Conservation (phyloP, 2,329 filamentous ascomycete species). For the Nannizziopsis arthrosporioides region DNA sequence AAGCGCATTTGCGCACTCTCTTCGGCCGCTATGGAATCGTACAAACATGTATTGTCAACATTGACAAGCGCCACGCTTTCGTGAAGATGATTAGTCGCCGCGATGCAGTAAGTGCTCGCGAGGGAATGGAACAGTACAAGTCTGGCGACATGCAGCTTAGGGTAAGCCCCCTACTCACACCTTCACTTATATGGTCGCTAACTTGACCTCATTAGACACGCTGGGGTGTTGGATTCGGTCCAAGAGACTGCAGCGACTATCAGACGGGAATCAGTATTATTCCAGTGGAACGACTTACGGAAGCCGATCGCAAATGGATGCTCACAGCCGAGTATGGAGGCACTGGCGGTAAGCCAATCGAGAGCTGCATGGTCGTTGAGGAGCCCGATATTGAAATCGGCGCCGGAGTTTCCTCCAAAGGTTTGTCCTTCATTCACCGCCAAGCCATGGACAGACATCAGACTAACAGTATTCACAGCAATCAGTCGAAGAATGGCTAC, state of each 20-base stretch:
- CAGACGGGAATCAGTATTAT: slow-evolving; percentile 83
- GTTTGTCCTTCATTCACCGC: slow-evolving; percentile 23
- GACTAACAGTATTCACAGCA: slow-evolving; percentile 25
- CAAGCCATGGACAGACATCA: neutral
- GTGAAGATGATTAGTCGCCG: slow-evolving; percentile 93
- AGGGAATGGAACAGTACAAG: slow-evolving; percentile 71
- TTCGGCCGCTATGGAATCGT: slow-evolving; percentile 77
- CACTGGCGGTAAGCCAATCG: slow-evolving; percentile 70
- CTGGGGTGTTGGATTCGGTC: slow-evolving; percentile 96
- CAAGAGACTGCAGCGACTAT: slow-evolving; percentile 95
- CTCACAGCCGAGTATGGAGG: slow-evolving; percentile 86
- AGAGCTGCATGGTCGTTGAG: slow-evolving; percentile 77
- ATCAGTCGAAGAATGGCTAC: slow-evolving; percentile 43
- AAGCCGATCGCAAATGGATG: slow-evolving; percentile 96
- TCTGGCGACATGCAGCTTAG: slow-evolving; percentile 61
- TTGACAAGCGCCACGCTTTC: slow-evolving; percentile 95
- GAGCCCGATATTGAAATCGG: slow-evolving; percentile 98
- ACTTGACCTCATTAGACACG: slow-evolving; percentile 52
- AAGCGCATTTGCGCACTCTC: slow-evolving; percentile 67
- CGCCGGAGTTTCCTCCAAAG: slow-evolving; percentile 91
- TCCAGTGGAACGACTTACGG: slow-evolving; percentile 81
- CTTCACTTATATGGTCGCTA: slow-evolving; percentile 7
- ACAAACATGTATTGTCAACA: slow-evolving; percentile 96
- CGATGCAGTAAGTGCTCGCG: slow-evolving; percentile 73
- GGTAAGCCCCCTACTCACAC: slow-evolving; percentile 37